These are phyloP conservation scores for Pelargonium myrrhifolium DNA, from an alignment of 441 rosid species.

Conservation along the genomic window DNA sequence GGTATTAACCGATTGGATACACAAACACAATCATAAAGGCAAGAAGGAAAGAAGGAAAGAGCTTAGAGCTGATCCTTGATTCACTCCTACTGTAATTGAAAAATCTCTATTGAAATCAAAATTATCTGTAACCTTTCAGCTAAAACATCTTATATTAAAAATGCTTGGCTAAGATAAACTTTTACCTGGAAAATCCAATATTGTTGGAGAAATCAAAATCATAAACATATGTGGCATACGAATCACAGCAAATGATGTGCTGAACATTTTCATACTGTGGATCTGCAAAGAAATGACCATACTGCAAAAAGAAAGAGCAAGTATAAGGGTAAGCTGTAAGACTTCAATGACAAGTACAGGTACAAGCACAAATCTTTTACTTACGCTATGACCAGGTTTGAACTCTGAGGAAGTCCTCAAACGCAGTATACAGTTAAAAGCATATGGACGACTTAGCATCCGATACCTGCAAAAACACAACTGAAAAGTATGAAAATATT, in stretches of 20 bases:
- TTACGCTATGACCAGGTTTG: slow-evolving; percentile 80
- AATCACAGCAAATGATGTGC: slow-evolving; percentile 94
- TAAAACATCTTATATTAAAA: too few species aligned
- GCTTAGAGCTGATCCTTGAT: too few species aligned
- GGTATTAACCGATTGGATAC: too few species aligned
- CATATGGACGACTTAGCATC: slow-evolving; percentile 90
- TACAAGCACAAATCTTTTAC: slow-evolving; percentile 21
- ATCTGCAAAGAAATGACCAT: slow-evolving; percentile 96
- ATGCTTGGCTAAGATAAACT: not conserved
- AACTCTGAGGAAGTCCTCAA: slow-evolving; percentile 91
- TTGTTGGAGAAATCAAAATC: slow-evolving; percentile 81
- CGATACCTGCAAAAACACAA: slow-evolving; percentile 49
- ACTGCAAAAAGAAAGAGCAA: slow-evolving; percentile 46
- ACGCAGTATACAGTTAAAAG: slow-evolving; percentile 81
- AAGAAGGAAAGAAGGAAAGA: too few species aligned
- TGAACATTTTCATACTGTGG: slow-evolving; percentile 98
- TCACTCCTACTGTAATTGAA: too few species aligned
- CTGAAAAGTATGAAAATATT: slow-evolving; percentile 5
- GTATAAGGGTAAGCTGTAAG: not conserved
- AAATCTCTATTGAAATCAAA: too few species aligned
- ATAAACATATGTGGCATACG: slow-evolving; percentile 90
- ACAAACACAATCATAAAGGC: too few species aligned
- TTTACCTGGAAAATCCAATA: slow-evolving; percentile 79
- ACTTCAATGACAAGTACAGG: slow-evolving; percentile 3
- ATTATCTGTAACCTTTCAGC: too few species aligned